Evolutionary conservation across 345 rosid species (phyloP).

Genomic region (Populus ilicifolia): DNA sequence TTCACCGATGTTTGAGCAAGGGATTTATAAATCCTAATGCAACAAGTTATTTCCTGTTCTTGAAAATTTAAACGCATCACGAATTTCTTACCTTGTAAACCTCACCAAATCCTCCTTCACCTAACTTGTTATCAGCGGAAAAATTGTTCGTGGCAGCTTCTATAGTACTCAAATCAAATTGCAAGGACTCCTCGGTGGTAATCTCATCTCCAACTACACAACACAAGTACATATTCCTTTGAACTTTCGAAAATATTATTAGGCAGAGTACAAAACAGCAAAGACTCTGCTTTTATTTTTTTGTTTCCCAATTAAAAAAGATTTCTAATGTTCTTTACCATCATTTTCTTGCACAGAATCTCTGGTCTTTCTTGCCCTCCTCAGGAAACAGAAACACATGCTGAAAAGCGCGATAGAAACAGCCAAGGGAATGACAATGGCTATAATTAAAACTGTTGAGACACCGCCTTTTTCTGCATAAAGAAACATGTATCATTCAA

Average conservation of each 20-base stretch:
- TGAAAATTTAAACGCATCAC: background rate
- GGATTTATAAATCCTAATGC: background rate
- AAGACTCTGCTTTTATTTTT: background rate
- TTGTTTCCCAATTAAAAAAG: background rate
- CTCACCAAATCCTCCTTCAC: constrained; percentile 70
- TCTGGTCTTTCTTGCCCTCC: constrained; percentile 27
- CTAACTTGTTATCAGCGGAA: constrained; percentile 49
- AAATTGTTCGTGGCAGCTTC: constrained; percentile 47
- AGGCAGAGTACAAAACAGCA: background rate
- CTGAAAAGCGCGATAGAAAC: constrained; percentile 26
- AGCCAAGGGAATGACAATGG: constrained; percentile 29
- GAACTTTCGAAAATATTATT: background rate
- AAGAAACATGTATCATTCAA: background rate
- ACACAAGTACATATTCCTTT: background rate
- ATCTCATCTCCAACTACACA: constrained; percentile 35
- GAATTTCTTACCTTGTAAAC: constrained; percentile 50
- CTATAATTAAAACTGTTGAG: constrained; percentile 19
- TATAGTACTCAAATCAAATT: constrained; percentile 37
- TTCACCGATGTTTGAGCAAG: background rate
- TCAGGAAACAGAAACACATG: constrained; percentile 21
- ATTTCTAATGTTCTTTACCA: constrained; percentile 20
- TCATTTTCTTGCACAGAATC: constrained; percentile 18
- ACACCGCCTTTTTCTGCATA: constrained; percentile 28
- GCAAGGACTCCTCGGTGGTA: constrained; percentile 38
- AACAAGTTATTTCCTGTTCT: background rate